Percentiles rank a stretch among this genome's conserved stretches.
These are phyloP conservation scores for Bretziella fagacearum DNA, from an alignment of 2,329 filamentous ascomycete genomes.

Conservation along the genomic window DNA sequence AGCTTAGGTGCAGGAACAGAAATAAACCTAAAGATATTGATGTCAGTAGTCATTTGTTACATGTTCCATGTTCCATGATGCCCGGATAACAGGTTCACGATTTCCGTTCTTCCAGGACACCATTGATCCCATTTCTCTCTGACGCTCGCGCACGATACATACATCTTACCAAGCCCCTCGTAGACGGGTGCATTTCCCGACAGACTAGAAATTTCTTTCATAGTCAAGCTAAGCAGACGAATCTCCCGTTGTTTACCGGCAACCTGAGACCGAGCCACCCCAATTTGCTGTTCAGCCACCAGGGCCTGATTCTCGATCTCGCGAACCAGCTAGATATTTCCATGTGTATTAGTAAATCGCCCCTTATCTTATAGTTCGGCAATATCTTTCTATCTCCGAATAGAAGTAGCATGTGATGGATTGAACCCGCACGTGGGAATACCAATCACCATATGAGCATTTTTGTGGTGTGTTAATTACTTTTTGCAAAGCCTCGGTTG, in stretches of 20 bases:
- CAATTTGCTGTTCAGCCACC: conserved; percentile 81
- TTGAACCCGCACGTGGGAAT: too few relatives aligned
- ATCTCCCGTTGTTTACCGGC: conserved; percentile 72
- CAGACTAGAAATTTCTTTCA: conserved; percentile 63
- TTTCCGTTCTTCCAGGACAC: too few relatives aligned
- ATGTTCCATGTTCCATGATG: conserved; percentile 7
- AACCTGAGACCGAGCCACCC: conserved; percentile 69
- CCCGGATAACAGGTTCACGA: too few relatives aligned
- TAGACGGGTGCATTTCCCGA: conserved; percentile 67
- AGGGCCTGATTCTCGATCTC: conserved; percentile 87
- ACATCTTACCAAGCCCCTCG: conserved; percentile 97
- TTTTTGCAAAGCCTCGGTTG: conserved; percentile 88
- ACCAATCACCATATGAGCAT: too few relatives aligned
- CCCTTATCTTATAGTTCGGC: too few relatives aligned
- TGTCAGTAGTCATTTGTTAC: conserved; percentile 6
- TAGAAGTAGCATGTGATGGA: too few relatives aligned
- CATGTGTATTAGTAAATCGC: background rate
- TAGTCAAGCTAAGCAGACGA: conserved; percentile 74
- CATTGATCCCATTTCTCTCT: too few relatives aligned
- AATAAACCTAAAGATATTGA: conserved; percentile 57
- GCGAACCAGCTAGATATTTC: conserved; percentile 51
- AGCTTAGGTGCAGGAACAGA: conserved; percentile 55
- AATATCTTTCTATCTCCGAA: too few relatives aligned
- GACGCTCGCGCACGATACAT: too few relatives aligned
- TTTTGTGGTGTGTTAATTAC: conserved; percentile 28